These are phyloP conservation scores for Tolypocladium sp. DNA, from an alignment of 2,329 filamentous ascomycete genomes.

Conservation along the genomic window DNA sequence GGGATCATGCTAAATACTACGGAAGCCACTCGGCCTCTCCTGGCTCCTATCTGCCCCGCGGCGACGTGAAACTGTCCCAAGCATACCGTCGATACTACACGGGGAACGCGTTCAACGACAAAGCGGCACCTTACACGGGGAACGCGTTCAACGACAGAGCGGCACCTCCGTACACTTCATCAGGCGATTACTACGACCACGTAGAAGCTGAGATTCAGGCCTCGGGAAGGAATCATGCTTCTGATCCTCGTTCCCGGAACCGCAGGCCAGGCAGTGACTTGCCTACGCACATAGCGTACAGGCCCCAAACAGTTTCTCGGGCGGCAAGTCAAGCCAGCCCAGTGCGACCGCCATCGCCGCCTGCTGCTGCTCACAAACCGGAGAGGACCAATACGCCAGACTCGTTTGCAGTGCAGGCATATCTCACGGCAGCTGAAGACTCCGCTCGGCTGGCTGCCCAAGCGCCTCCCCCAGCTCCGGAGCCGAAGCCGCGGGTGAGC, in stretches of 20 bases:
- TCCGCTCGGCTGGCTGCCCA: slow-evolving; percentile 6
- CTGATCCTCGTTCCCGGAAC: background rate
- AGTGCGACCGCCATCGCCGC: slow-evolving; percentile 3
- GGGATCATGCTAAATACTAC: slow-evolving; percentile 5
- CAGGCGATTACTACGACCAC: slow-evolving; percentile 30
- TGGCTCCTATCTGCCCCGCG: slow-evolving; percentile 10
- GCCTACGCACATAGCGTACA: slow-evolving; percentile 40
- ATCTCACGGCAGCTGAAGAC: slow-evolving; percentile 23
- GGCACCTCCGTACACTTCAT: slow-evolving; percentile 16
- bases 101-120: slow-evolving; percentile 8
- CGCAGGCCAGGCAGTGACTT: slow-evolving; percentile 21
- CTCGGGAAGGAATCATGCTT: background rate
- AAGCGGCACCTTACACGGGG: slow-evolving; percentile 13
- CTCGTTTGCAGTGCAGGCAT: slow-evolving; percentile 26
- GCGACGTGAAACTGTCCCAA: slow-evolving; percentile 16
- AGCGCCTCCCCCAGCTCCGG: background rate
- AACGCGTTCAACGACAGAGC: slow-evolving; percentile 9
- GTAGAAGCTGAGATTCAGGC: slow-evolving; percentile 18
- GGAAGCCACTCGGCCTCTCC: slow-evolving; percentile 7
- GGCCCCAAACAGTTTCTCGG: background rate
- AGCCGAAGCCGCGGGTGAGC: background rate
- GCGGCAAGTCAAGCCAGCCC: background rate
- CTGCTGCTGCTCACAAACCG: slow-evolving; percentile 3
- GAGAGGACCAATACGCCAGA: slow-evolving; percentile 13
- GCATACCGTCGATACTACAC: slow-evolving; percentile 11